A percentile compares a stretch with the other conserved stretches of the same genome.
These are phyloP conservation scores for Begonia masoniana DNA, from an alignment of 306 rosid genomes.

Conservation along the genomic window DNA sequence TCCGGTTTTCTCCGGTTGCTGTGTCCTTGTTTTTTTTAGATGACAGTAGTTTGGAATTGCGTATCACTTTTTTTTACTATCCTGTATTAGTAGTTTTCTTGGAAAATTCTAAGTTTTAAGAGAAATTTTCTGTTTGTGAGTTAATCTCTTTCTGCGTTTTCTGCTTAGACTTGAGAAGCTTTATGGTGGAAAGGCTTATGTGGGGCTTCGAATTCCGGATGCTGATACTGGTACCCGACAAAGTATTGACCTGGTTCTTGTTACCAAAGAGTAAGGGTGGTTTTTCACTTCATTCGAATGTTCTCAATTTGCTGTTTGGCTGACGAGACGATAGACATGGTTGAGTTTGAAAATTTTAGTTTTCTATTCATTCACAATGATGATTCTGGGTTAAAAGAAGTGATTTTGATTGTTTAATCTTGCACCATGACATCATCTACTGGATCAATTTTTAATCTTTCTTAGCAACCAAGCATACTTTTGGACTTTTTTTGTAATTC, in stretches of 20 bases:
- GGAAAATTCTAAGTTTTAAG: not conserved
- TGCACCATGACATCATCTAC: not conserved
- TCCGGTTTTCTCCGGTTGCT: too few species aligned
- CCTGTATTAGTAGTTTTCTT: too few species aligned
- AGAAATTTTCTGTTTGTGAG: not conserved
- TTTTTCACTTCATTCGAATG: not conserved
- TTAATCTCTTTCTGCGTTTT: not conserved
- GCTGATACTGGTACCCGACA: slow-evolving; percentile 63
- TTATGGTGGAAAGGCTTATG: slow-evolving; percentile 53
- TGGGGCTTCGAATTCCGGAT: slow-evolving; percentile 89
- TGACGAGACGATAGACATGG: not conserved
- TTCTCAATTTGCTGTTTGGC: not conserved
- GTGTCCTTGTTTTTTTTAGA: too few species aligned
- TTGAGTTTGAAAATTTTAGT: not conserved
- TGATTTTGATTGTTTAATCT: not conserved
- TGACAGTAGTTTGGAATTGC: too few species aligned
- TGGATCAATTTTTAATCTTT: too few species aligned
- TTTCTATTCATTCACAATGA: too few species aligned
- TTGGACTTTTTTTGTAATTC: too few species aligned
- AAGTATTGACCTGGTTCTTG: slow-evolving; percentile 61
- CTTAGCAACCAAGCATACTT: too few species aligned
- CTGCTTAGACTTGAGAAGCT: slow-evolving; percentile 49
- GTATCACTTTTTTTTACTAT: too few species aligned
- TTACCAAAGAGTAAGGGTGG: slow-evolving; percentile 36
- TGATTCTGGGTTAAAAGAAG: too few species aligned